These are phyloP conservation scores for Fusarium stilboides DNA, from an alignment of 2,329 filamentous ascomycete genomes.

Conservation along the genomic window DNA sequence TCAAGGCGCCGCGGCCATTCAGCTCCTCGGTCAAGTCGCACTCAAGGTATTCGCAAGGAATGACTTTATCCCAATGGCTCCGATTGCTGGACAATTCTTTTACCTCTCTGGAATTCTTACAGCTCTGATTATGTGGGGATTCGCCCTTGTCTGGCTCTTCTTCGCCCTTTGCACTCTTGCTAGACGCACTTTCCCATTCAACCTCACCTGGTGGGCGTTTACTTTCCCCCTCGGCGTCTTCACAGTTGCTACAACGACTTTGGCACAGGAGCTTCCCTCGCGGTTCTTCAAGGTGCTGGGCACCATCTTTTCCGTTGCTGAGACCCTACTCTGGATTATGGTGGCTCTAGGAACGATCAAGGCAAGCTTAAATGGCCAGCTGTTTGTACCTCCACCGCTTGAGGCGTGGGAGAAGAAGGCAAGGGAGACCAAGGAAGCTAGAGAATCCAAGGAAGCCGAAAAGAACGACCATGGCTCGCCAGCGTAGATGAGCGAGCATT, in stretches of 20 bases:
- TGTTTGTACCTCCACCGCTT: constrained; percentile 24
- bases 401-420: constrained; percentile 18
- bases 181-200: constrained; percentile 54
- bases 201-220: constrained; percentile 59
- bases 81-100: constrained; percentile 66
- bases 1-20: constrained; percentile 70
- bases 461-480: constrained; percentile 1
- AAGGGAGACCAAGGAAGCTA: neutral
- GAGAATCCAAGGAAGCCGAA: neutral
- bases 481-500: neutral
- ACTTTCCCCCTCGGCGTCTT: constrained; percentile 58
- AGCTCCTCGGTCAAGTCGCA: constrained; percentile 61
- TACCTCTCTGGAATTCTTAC: constrained; percentile 66
- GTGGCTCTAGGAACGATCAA: constrained; percentile 29
- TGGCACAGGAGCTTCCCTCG: constrained; percentile 53
- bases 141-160: constrained; percentile 54
- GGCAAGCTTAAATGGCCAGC: constrained; percentile 11
- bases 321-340: constrained; percentile 41
- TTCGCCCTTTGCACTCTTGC: constrained; percentile 52
- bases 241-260: constrained; percentile 49
- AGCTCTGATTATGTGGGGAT: constrained; percentile 55
- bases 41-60: constrained; percentile 51
- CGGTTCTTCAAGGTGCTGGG: constrained; percentile 53
- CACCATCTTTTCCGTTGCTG: constrained; percentile 38
- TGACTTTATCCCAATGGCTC: constrained; percentile 56